phyloP scores from a whole-genome alignment of 768 basidiomycete species.

The Psilocybe cubensis region DNA sequence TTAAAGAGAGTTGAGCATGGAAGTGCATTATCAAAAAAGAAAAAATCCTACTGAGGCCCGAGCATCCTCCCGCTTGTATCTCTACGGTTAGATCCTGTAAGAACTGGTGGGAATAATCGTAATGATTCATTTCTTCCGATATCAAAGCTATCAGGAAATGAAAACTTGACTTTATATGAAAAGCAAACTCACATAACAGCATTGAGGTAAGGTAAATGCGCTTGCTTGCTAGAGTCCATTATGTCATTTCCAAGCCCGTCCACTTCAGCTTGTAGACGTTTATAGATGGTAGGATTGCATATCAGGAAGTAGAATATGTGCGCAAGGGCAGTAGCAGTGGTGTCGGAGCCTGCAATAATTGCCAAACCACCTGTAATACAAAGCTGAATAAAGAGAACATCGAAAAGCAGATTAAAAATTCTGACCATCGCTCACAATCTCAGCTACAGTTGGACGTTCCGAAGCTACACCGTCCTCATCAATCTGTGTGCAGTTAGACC shows the following conservation, averaged over 20 bases:
- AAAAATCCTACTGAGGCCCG: slow-evolving; percentile 15
- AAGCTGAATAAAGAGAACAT: slow-evolving; percentile 15
- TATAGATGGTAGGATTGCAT: slow-evolving; percentile 22
- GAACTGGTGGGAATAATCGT: slow-evolving; percentile 37
- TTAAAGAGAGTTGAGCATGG: background rate
- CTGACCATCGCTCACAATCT: background rate
- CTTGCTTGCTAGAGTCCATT: slow-evolving; percentile 19
- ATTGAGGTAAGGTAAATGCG: slow-evolving; percentile 30
- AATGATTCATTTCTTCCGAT: slow-evolving; percentile 36
- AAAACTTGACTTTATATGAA: background rate
- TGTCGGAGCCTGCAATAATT: slow-evolving; percentile 35
- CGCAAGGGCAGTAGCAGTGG: slow-evolving; percentile 24
- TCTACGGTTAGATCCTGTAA: slow-evolving; percentile 29
- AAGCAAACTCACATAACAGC: slow-evolving; percentile 33
- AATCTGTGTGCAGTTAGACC: background rate
- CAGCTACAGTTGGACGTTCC: slow-evolving; percentile 3
- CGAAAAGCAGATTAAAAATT: background rate
- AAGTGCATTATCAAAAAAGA: background rate
- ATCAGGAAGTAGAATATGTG: slow-evolving; percentile 29
- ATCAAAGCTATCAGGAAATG: too few species aligned
- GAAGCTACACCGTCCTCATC: slow-evolving; percentile 17
- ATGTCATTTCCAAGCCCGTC: slow-evolving; percentile 22
- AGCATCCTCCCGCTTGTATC: slow-evolving; percentile 17
- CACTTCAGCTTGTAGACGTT: slow-evolving; percentile 28
- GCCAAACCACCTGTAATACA: slow-evolving; percentile 27